Evolutionary conservation across 306 rosid genomes (phyloP).

Genomic region (Castanea mollissima): DNA sequence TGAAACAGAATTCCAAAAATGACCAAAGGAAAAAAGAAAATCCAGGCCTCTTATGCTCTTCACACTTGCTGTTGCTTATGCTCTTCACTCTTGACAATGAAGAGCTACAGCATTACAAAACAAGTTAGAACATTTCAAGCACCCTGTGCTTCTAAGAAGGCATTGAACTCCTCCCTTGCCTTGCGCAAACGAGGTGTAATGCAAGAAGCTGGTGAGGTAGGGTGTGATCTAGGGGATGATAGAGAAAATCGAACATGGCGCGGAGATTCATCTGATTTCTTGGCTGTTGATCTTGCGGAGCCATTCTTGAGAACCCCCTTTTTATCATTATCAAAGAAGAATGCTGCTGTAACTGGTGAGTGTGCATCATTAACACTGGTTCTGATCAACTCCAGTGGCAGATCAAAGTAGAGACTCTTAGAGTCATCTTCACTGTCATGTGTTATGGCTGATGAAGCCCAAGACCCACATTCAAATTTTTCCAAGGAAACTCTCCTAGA

Average conservation of each 20-base stretch:
- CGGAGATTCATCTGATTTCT: conserved; percentile 51
- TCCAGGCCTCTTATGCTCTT: neutral
- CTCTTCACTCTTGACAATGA: neutral
- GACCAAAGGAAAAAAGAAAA: neutral
- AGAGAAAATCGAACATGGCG: conserved; percentile 69
- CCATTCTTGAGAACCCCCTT: conserved; percentile 63
- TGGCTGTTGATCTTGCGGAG: conserved; percentile 32
- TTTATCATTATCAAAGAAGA: conserved; percentile 45
- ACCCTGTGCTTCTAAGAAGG: conserved; percentile 71
- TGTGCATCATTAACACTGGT: conserved; percentile 42
- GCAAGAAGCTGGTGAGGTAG: conserved; percentile 64
- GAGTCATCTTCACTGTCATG: conserved; percentile 46
- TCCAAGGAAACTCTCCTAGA: conserved; percentile 78
- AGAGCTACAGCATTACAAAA: neutral
- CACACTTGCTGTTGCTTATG: neutral
- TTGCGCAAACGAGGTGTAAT: conserved; percentile 63
- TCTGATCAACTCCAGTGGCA: conserved; percentile 70
- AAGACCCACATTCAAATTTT: conserved; percentile 89
- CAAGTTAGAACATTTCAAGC: conserved; percentile 22
- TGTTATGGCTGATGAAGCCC: conserved; percentile 69
- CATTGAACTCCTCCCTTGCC: conserved; percentile 73
- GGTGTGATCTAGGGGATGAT: conserved; percentile 46
- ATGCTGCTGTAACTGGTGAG: conserved; percentile 51
- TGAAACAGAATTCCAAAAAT: neutral
- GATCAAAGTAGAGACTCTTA: conserved; percentile 56